A percentile compares a stretch with the other conserved stretches of the same genome.
These are phyloP conservation scores for Sporothrix variecibatus DNA, from an alignment of 2,329 filamentous ascomycete genomes.

Conservation along the genomic window DNA sequence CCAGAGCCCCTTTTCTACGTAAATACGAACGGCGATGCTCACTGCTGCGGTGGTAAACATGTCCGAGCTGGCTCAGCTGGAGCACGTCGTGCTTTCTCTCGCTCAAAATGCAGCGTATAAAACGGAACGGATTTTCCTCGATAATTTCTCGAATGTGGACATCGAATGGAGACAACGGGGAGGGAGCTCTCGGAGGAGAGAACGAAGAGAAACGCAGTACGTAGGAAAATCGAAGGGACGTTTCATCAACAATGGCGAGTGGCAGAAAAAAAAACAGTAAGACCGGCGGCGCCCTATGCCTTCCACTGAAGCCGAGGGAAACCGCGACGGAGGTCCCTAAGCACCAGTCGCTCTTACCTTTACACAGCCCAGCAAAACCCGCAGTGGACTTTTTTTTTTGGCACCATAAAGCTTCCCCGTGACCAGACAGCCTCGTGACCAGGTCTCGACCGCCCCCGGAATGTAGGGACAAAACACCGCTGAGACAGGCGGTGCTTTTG, in stretches of 20 bases:
- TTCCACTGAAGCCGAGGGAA: slow-evolving; percentile 17
- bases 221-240: neutral
- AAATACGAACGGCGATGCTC: slow-evolving; percentile 23
- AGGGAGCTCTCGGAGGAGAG: neutral
- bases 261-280: neutral
- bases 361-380: neutral
- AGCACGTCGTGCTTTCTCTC: slow-evolving; percentile 13
- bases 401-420: neutral
- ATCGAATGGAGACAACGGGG: neutral
- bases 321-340: neutral
- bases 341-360: neutral
- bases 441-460: neutral
- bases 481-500: neutral
- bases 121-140: slow-evolving; percentile 1
- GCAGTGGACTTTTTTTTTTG: neutral
- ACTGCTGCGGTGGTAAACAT: slow-evolving; percentile 7
- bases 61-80: slow-evolving; percentile 15
- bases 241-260: neutral
- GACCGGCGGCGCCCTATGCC: neutral
- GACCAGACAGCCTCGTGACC: slow-evolving; percentile 15
- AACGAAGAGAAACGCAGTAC: neutral
- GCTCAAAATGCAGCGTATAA: slow-evolving; percentile 1
- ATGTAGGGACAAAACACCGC: neutral
- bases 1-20: slow-evolving; percentile 2
- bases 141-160: neutral